Evolutionary conservation across 768 basidiomycete species (phyloP).

Genomic region (Podaxis sp.): DNA sequence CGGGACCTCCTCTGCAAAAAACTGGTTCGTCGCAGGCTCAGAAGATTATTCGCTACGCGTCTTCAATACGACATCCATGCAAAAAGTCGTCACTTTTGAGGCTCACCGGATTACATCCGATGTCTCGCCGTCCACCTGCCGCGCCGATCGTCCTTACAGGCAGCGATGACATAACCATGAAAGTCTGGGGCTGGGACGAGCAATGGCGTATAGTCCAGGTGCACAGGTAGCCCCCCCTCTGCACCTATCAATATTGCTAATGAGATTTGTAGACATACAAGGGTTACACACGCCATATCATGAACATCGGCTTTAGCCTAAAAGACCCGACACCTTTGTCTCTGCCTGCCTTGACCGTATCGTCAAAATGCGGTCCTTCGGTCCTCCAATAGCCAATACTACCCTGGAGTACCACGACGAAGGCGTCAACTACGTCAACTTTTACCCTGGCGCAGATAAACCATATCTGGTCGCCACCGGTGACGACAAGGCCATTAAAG

Average conservation of each 20-base stretch:
- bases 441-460: slow-evolving; percentile 96
- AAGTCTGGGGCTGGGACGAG: slow-evolving; percentile 99
- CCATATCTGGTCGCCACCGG: slow-evolving; percentile 96
- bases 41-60: slow-evolving; percentile 91
- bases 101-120: slow-evolving; percentile 99
- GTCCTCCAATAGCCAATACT: slow-evolving; percentile 83
- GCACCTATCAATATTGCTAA: slow-evolving; percentile 2
- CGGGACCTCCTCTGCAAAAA: slow-evolving; percentile 46
- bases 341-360: slow-evolving; percentile 97
- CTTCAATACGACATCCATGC: slow-evolving; percentile 99
- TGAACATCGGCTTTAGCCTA: slow-evolving; percentile 96
- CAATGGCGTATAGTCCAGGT: slow-evolving; percentile 97
- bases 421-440: slow-evolving; percentile 98
- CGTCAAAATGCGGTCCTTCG: slow-evolving; percentile 97
- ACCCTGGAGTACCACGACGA: slow-evolving; percentile 98
- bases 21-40: slow-evolving; percentile 92
- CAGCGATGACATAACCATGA: slow-evolving; percentile 99
- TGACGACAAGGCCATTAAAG: slow-evolving; percentile 96
- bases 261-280: slow-evolving; percentile 71
- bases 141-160: slow-evolving; percentile 91
- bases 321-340: slow-evolving; percentile 98
- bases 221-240: slow-evolving; percentile 18
- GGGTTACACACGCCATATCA: slow-evolving; percentile 98
- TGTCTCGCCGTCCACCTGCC: slow-evolving; percentile 93
- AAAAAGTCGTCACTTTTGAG: slow-evolving; percentile 92